Percentiles rank a stretch among this genome's conserved stretches.
phyloP scores from a whole-genome alignment of 2,329 filamentous ascomycete species.

The Alternaria solani region DNA sequence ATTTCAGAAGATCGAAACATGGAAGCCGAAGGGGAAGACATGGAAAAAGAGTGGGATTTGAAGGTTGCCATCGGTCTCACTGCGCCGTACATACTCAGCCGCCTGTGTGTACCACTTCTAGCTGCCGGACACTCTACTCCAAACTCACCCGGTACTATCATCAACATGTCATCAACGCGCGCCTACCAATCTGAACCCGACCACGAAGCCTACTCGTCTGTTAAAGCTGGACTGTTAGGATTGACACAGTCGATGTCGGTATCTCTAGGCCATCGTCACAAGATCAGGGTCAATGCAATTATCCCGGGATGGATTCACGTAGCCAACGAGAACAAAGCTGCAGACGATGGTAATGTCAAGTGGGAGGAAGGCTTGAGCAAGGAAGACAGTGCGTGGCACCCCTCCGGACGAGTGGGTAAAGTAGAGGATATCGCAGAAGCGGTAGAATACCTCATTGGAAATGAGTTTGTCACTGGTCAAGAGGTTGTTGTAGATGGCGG shows the following conservation, averaged over 20 bases:
- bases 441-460: conserved; percentile 53
- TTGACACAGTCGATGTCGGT: conserved; percentile 60
- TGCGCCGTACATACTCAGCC: conserved; percentile 43
- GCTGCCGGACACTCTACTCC: conserved; percentile 24
- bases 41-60: conserved; percentile 46
- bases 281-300: conserved; percentile 60
- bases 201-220: conserved; percentile 60
- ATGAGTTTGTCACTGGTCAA: conserved; percentile 54
- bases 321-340: conserved; percentile 52
- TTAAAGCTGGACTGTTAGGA: conserved; percentile 61
- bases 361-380: conserved; percentile 59
- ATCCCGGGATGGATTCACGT: conserved; percentile 64
- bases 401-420: conserved; percentile 59
- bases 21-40: conserved; percentile 42
- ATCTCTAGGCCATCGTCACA: conserved; percentile 53
- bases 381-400: conserved; percentile 60
- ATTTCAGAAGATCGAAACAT: conserved; percentile 36
- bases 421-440: conserved; percentile 57
- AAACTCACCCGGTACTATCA: conserved; percentile 43
- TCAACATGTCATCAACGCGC: conserved; percentile 61
- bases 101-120: conserved; percentile 44
- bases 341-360: conserved; percentile 50
- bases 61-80: conserved; percentile 47
- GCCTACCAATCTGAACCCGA: conserved; percentile 59
- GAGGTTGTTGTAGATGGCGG: conserved; percentile 59